Evolutionary conservation across 2,329 filamentous ascomycete species (phyloP), one percentile per base, ranked within the genome.

Genomic region (Domatiomyces catenatus): DNA sequence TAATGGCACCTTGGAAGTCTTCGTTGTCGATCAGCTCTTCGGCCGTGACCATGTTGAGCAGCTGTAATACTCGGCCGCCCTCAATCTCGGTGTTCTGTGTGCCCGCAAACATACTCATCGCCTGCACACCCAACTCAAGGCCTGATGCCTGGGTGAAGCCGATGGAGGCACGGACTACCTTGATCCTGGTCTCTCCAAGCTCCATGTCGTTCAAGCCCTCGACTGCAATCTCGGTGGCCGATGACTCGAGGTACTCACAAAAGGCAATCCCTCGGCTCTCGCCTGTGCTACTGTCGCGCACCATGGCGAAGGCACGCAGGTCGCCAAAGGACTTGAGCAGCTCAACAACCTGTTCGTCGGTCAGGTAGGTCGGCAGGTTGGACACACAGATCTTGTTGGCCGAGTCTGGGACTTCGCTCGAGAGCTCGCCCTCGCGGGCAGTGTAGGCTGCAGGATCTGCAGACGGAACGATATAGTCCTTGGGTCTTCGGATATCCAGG

Each of bases 41-140:
- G 0, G 88, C 76, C 0, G 92, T 98, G 36, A 98, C 90, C 92
- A 98, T 98, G 72, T 98, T 98, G 63, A 98, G 78, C 54, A 98
- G 73, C 69, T 94, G 90, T 54, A 98, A 67, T 15, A 98, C 90
- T 50, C 86, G 79, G 57, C 85, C 85, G 53, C 83, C 80, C 59
- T 94, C 88, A 32, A 84, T 73, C 53, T 89, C 84, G 50, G 76
- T 76, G 39, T 85, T 84, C 2, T 82, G 86, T 18, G 92, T 94
- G 52, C 90, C 89, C 39, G 92, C 92, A 60, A 98, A 84, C 78
- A 95, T 88, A 48, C 89, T 94, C 81, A 98, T 96, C 56, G 92
- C 92, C 60, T 92, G 93, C 55, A 98, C 90, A 50, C 90, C 87
- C 76, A 95, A 93, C 63, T 98, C 92, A 42, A 94, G 77, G 56